Base-by-base conservation (phyloP, 352 stramenopile species). In the Pythium volutum region DNA sequence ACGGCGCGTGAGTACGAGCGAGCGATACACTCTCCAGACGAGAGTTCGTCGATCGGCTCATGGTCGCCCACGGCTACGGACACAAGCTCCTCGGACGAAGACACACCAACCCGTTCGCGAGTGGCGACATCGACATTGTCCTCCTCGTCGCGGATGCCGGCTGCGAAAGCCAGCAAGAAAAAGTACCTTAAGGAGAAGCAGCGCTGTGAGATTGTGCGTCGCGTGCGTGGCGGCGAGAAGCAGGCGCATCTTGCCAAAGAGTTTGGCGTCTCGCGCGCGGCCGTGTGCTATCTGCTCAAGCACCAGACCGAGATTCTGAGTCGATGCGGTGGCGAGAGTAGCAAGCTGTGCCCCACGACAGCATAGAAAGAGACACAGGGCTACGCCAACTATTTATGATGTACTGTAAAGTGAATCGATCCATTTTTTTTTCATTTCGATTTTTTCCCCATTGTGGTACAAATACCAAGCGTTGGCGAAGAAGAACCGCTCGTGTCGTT, bases 161-260 rank as follows among this genome's bases (percentile, higher is more conserved):
- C 15, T 5, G n/a, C 41, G 26, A 78, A 80, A 66, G 68, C 73
- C 55, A 60, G 56, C 16, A 84, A 87, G 73, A 86, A 86, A 73
- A 86, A 84, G 69, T 87, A 87, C 66, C 68, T 87, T n/a, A 83
- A 84, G 74, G 77, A 87, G 55, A 67, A 64, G 39, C 74, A 87
- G 59, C 77, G 77, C 49, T 82, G 71, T 50, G 76, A 85, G 64
- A 87, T 87, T 52, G 73, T 87, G 64, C 74, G 72, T 31, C 75
- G 77, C 45, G 47, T 70, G 16, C 20, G 50, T n/a, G 45, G 7
- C 14, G 63, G 63, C 11, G 55, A 64, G 38, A 59, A 60, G 36
- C 63, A 70, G 41, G 64, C 63, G n/a, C 48, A 61, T 20, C 45
- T 70, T 2, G 63, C 63, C 6, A 39, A 42, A 11, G 63, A 70